A percentile compares a stretch with the other conserved stretches of the same genome.
These are phyloP conservation scores for Haplographium delicatum DNA, from an alignment of 495 filamentous ascomycete genomes.

Conservation along the genomic window DNA sequence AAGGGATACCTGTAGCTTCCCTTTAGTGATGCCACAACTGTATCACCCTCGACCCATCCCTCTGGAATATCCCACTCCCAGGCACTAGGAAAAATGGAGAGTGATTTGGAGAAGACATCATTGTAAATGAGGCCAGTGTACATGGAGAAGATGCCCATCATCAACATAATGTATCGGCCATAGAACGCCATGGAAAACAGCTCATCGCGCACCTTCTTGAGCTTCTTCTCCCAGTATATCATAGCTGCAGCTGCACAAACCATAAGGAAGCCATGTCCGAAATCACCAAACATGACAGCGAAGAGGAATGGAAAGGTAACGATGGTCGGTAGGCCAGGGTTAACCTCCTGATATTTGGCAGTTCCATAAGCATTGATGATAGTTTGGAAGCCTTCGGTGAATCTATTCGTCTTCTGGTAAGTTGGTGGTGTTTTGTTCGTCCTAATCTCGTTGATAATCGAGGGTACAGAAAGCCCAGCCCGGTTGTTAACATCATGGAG, in stretches of 20 bases:
- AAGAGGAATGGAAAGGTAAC: slow-evolving; percentile 98
- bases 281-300: slow-evolving; percentile 98
- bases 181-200: slow-evolving; percentile 98
- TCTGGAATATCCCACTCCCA: slow-evolving; percentile 70
- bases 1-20: slow-evolving; percentile 82
- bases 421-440: slow-evolving; percentile 97
- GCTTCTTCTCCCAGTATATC: slow-evolving; percentile 90
- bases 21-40: slow-evolving; percentile 59
- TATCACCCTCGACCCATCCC: slow-evolving; percentile 52
- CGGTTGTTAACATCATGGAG: slow-evolving; percentile 95
- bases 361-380: slow-evolving; percentile 98
- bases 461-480: slow-evolving; percentile 88
- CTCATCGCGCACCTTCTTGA: slow-evolving; percentile 90
- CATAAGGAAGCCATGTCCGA: slow-evolving; percentile 90
- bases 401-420: slow-evolving; percentile 94
- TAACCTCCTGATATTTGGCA: slow-evolving; percentile 94
- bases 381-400: slow-evolving; percentile 96
- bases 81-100: slow-evolving; percentile 81
- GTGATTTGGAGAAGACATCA: slow-evolving; percentile 89
- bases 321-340: slow-evolving; percentile 89
- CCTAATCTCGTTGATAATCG: slow-evolving; percentile 93
- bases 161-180: slow-evolving; percentile 94
- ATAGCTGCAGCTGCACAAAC: slow-evolving; percentile 71
- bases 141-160: slow-evolving; percentile 96
- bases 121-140: slow-evolving; percentile 98